Conservation (phyloP, 2,329 filamentous ascomycete species). For the Drechslerella stenobrocha region DNA sequence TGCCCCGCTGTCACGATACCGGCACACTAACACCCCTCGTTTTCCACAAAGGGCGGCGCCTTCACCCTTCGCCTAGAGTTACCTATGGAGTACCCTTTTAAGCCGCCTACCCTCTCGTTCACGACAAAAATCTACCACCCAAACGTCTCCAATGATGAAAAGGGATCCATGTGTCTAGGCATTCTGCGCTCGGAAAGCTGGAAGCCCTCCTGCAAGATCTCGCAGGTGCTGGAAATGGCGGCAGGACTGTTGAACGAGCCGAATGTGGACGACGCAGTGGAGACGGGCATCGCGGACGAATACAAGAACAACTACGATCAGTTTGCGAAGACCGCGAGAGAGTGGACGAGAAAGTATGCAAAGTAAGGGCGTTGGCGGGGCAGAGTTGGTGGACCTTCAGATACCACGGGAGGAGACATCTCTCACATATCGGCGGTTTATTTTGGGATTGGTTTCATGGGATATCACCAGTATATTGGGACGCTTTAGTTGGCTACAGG, state of each 20-base stretch:
- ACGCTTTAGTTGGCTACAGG: conserved; percentile 6
- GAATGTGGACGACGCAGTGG: conserved; percentile 76
- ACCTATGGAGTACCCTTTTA: conserved; percentile 84
- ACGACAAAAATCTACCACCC: conserved; percentile 92
- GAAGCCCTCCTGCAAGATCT: conserved; percentile 83
- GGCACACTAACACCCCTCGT: no score
- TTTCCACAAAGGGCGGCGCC: conserved; percentile 63
- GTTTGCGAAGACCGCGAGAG: conserved; percentile 74
- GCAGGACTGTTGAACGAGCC: conserved; percentile 75
- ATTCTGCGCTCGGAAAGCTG: conserved; percentile 83
- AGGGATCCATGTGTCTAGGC: conserved; percentile 81
- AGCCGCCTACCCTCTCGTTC: conserved; percentile 78
- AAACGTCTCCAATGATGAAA: conserved; percentile 84
- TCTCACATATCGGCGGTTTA: not conserved
- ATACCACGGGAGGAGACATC: not conserved
- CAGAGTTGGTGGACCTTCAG: no score
- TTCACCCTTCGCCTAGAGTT: conserved; percentile 75
- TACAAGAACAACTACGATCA: conserved; percentile 68
- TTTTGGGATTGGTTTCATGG: not conserved
- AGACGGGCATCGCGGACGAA: conserved; percentile 82
- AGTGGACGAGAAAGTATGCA: conserved; percentile 76
- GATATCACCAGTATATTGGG: not conserved
- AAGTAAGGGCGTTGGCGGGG: conserved; percentile 50
- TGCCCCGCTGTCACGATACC: no score
- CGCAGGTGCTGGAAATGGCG: conserved; percentile 75